A percentile compares a stretch with the other conserved stretches of the same genome.
These are phyloP conservation scores for Apiospora koreana DNA, from an alignment of 2,329 filamentous ascomycete species.

Conservation along the genomic window DNA sequence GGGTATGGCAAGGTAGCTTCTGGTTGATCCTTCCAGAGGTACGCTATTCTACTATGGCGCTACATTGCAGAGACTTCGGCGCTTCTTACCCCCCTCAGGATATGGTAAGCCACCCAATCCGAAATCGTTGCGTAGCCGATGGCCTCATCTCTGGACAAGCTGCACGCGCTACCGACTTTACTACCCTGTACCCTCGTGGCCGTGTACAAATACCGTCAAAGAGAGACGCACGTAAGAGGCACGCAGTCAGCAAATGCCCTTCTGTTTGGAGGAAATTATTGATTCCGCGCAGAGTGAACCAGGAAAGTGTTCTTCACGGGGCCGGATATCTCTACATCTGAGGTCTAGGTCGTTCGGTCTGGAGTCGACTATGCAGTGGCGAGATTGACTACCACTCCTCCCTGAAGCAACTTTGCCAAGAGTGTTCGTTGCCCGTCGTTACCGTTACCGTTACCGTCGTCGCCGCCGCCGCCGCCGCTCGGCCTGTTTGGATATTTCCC, in stretches of 20 bases:
- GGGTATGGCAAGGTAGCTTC: background rate
- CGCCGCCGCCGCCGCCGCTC: background rate
- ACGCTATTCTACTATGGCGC: background rate
- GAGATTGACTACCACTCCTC: background rate
- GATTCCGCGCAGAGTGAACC: background rate
- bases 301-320: background rate
- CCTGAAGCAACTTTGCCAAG: background rate
- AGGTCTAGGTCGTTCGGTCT: background rate
- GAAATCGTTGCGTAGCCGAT: background rate
- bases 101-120: background rate
- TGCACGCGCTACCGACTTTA: background rate
- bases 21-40: background rate
- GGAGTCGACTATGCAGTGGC: background rate
- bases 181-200: background rate
- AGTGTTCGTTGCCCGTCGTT: background rate
- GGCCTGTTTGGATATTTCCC: background rate
- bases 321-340: background rate
- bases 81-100: background rate
- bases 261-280: slow-evolving; percentile 4
- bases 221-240: background rate
- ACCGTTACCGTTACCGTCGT: background rate
- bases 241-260: background rate
- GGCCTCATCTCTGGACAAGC: background rate
- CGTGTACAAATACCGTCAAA: background rate
- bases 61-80: background rate